phyloP scores from a whole-genome alignment of 2,329 filamentous ascomycete genomes.

The Colletotrichum trifolii region DNA sequence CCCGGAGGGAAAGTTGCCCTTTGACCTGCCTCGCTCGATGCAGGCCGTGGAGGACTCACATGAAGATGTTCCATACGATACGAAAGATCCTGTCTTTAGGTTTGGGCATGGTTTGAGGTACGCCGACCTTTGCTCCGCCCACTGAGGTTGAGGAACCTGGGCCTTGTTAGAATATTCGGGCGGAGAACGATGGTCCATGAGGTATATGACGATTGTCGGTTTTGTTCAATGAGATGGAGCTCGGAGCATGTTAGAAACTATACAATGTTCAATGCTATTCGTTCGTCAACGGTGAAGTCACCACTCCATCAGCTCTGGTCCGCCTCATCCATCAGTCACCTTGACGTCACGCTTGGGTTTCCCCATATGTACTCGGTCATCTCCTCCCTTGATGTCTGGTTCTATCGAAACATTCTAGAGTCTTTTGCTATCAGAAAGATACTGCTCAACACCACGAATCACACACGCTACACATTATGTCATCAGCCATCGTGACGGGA shows the following conservation, averaged over 20 bases:
- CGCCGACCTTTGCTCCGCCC: constrained; percentile 5
- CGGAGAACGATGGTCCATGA: too few species aligned
- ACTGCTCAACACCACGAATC: neutral
- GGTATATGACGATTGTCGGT: too few species aligned
- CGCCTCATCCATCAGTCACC: neutral
- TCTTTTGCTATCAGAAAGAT: neutral
- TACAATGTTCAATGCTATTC: neutral
- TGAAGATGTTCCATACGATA: constrained; percentile 45
- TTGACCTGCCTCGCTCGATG: constrained; percentile 58
- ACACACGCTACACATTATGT: constrained; percentile 14
- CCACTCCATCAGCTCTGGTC: neutral
- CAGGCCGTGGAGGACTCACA: constrained; percentile 50
- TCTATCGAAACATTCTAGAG: neutral
- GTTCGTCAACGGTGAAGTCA: neutral
- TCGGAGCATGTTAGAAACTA: neutral
- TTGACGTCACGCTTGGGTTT: neutral
- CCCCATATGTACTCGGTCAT: neutral
- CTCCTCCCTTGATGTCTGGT: too few species aligned
- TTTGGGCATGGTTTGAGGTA: constrained; percentile 44
- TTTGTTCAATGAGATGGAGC: neutral
- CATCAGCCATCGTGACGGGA: constrained; percentile 36
- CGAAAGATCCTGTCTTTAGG: constrained; percentile 42
- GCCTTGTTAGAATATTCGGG: neutral
- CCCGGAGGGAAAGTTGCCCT: constrained; percentile 55
- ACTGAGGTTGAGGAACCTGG: neutral